These are phyloP conservation scores for Cyclotella atomus DNA, from an alignment of 108 stramenopile species.

Conservation along the genomic window DNA sequence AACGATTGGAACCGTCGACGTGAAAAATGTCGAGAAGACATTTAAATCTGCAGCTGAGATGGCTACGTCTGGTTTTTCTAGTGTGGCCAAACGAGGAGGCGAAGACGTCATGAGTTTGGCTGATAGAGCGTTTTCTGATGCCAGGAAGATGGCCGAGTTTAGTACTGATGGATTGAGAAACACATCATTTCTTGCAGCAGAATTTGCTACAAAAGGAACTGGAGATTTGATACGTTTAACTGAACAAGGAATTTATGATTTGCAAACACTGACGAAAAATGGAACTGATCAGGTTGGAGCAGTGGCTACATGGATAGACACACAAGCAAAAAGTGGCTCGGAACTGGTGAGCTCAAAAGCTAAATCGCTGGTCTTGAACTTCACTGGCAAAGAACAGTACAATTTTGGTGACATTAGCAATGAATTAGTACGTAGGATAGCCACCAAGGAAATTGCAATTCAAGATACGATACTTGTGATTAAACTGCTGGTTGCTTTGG, in stretches of 20 bases:
- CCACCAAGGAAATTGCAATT: slow-evolving; percentile 28
- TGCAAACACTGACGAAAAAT: not conserved
- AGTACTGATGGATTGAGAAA: not conserved
- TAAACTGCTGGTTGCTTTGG: slow-evolving; percentile 42
- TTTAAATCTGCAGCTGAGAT: slow-evolving; percentile 1
- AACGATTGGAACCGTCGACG: not conserved
- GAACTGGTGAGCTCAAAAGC: slow-evolving; percentile 26
- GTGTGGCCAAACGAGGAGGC: not conserved
- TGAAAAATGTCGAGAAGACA: not conserved
- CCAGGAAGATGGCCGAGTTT: not conserved
- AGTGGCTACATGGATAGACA: slow-evolving; percentile 40
- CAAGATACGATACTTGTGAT: slow-evolving; percentile 40
- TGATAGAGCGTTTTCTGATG: not conserved
- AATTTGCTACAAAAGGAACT: not conserved
- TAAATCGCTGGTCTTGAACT: slow-evolving; percentile 38
- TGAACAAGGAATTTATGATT: not conserved
- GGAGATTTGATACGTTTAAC: not conserved
- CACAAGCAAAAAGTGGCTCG: slow-evolving; percentile 38
- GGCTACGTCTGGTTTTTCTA: not conserved
- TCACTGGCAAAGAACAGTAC: slow-evolving; percentile 32
- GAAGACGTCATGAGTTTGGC: not conserved
- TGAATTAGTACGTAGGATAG: slow-evolving; percentile 36
- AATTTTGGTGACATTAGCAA: slow-evolving; percentile 43
- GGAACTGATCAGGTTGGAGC: slow-evolving; percentile 11
- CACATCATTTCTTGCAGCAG: not conserved